Evolutionary conservation across 352 stramenopile genomes (phyloP).

Genomic region (Plasmopara halstedii): DNA sequence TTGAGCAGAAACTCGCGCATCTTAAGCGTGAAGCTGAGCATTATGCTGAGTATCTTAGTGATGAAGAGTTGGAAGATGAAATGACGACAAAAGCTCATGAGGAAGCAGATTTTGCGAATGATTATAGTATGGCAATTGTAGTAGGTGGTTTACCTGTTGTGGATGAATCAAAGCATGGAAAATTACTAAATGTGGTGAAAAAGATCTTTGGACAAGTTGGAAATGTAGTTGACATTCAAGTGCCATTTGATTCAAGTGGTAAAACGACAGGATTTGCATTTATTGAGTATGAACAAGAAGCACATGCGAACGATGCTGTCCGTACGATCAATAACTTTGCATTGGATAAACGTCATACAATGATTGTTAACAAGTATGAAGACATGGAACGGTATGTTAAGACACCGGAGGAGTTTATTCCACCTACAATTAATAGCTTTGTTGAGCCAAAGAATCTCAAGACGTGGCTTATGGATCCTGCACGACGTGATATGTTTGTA

Average conservation of each 20-base stretch:
- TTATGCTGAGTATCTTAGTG: conserved; percentile 74
- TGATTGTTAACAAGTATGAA: conserved; percentile 90
- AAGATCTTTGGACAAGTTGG: conserved; percentile 85
- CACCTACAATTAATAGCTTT: conserved; percentile 81
- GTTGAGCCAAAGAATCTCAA: conserved; percentile 89
- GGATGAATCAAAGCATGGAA: conserved; percentile 70
- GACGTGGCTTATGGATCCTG: conserved; percentile 89
- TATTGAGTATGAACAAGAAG: conserved; percentile 72
- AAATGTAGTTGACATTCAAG: conserved; percentile 66
- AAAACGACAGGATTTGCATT: conserved; percentile 77
- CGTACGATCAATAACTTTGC: conserved; percentile 83
- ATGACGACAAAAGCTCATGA: conserved; percentile 55
- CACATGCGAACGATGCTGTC: conserved; percentile 68
- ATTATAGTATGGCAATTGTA: conserved; percentile 76
- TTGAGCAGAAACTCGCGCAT: conserved; percentile 69
- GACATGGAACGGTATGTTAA: conserved; percentile 79
- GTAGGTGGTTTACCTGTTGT: conserved; percentile 73
- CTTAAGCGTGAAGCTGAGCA: conserved; percentile 67
- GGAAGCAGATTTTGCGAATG: conserved; percentile 66
- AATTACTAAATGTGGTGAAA: conserved; percentile 78
- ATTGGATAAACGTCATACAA: conserved; percentile 96
- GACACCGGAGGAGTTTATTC: conserved; percentile 69
- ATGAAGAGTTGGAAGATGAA: conserved; percentile 70
- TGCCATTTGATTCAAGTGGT: conserved; percentile 51
- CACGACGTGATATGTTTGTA: conserved; percentile 92